These are phyloP conservation scores for Limnomonas spitsbergensis DNA, from an alignment of 139 green algal species.

Conservation along the genomic window DNA sequence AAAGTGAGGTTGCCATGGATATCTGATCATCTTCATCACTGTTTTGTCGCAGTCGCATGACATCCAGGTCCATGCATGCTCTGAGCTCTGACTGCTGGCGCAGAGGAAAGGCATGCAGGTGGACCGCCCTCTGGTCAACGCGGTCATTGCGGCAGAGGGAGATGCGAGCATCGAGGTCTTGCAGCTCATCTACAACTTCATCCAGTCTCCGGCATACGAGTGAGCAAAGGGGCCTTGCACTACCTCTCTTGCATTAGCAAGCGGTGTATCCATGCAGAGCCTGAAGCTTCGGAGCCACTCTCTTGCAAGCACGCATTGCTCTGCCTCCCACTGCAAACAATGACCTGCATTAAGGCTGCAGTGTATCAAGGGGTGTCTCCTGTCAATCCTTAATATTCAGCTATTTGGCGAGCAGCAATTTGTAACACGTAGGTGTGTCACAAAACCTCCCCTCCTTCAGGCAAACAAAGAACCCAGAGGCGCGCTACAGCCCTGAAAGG, in stretches of 20 bases:
- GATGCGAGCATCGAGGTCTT: slow-evolving; percentile 54
- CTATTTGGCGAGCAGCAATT: no score
- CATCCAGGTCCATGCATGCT: background rate
- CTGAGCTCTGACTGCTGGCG: background rate
- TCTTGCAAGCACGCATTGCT: no score
- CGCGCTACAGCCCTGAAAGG: background rate
- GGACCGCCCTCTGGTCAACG: slow-evolving; percentile 45
- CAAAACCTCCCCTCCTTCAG: background rate
- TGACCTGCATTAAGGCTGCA: no score
- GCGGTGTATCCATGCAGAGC: no score
- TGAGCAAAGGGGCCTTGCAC: no score
- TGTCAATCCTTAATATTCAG: no score
- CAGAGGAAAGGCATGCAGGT: slow-evolving; percentile 52
- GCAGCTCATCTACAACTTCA: slow-evolving; percentile 49
- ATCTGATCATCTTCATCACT: background rate
- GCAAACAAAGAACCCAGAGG: background rate
- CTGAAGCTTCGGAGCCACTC: no score
- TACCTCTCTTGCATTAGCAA: no score
- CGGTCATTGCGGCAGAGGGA: slow-evolving; percentile 45
- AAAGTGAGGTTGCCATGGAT: slow-evolving; percentile 37
- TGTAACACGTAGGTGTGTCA: no score
- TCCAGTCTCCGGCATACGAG: slow-evolving; percentile 40
- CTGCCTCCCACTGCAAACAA: no score
- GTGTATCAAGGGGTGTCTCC: no score
- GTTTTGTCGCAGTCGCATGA: background rate